These are phyloP conservation scores for Coemansia nantahalensis DNA, from an alignment of 192 early-diverging fungal genomes.

Conservation along the genomic window DNA sequence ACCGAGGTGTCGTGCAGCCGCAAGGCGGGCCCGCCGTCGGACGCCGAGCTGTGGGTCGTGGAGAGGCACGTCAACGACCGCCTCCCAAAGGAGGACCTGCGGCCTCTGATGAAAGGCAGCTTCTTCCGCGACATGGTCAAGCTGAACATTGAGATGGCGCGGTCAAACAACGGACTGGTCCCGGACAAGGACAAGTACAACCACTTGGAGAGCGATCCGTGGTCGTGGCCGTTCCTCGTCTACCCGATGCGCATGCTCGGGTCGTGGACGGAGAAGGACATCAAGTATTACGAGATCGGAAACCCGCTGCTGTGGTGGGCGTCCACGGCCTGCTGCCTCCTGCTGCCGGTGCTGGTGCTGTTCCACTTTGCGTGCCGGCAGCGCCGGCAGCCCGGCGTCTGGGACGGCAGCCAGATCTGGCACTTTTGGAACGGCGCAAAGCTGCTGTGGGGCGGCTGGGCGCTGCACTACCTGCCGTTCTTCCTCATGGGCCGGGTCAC, in stretches of 20 bases:
- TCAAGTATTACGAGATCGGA: constrained; percentile 87
- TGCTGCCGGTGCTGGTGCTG: constrained; percentile 14
- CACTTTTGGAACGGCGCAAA: constrained; percentile 60
- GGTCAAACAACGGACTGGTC: constrained; percentile 41
- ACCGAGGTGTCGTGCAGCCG: constrained; percentile 94
- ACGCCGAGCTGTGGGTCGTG: constrained; percentile 48
- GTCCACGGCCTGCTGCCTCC: constrained; percentile 32
- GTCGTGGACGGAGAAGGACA: constrained; percentile 64
- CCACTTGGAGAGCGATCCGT: constrained; percentile 57
- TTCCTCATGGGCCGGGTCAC: constrained; percentile 84
- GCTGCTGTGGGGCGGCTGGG: constrained; percentile 79
- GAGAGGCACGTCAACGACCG: constrained; percentile 15
- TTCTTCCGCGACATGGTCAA: constrained; percentile 26
- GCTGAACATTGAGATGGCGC: constrained; percentile 36
- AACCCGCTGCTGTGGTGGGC: constrained; percentile 87
- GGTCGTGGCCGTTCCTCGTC: constrained; percentile 81
- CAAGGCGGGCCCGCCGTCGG: constrained; percentile 45
- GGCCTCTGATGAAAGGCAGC: constrained; percentile 4
- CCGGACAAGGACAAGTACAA: constrained; percentile 49
- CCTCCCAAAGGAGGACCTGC: constrained; percentile 20
- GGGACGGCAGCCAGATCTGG: constrained; percentile 32
- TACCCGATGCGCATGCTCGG: constrained; percentile 85
- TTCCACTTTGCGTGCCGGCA: constrained; percentile 11
- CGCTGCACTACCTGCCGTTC: constrained; percentile 84
- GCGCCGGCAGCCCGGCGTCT: constrained; percentile 3